These are phyloP conservation scores for Ricinus communis DNA, from an alignment of 345 rosid genomes.

Conservation along the genomic window DNA sequence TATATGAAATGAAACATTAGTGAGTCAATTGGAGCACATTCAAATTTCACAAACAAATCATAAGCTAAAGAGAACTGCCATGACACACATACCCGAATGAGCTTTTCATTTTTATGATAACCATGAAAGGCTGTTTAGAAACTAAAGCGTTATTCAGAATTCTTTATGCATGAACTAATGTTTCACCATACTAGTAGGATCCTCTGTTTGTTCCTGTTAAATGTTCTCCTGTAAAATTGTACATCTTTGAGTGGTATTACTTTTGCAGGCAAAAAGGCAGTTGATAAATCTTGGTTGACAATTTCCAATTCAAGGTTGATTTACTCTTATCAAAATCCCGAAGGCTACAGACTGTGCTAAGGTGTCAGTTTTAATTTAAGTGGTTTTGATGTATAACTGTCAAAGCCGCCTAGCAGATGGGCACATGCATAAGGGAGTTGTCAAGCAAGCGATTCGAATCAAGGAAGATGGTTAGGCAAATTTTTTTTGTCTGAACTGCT, in stretches of 20 bases:
- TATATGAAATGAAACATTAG: not conserved
- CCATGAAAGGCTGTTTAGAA: not conserved
- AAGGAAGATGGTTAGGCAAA: not conserved
- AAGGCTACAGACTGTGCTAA: not conserved
- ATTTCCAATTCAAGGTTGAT: not conserved
- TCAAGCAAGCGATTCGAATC: not conserved
- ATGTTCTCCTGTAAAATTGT: not conserved
- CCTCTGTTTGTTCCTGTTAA: not conserved
- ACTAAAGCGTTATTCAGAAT: too few species aligned
- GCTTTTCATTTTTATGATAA: not conserved
- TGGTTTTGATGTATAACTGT: not conserved
- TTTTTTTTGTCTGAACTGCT: not conserved
- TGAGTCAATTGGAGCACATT: not conserved
- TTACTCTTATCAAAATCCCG: not conserved
- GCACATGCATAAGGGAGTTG: not conserved
- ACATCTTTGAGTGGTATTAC: not conserved
- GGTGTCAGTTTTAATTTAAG: not conserved
- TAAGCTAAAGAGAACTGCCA: not conserved
- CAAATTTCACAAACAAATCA: not conserved
- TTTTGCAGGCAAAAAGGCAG: constrained; percentile 16
- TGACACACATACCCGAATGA: not conserved
- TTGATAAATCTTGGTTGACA: constrained; percentile 7
- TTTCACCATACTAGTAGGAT: not conserved
- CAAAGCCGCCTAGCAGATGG: constrained; percentile 2
- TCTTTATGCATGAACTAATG: not conserved